Evolutionary conservation across 2,329 filamentous ascomycete species (phyloP), one percentile per base, ranked within the genome.

Genomic region (Monosporascus sp.): DNA sequence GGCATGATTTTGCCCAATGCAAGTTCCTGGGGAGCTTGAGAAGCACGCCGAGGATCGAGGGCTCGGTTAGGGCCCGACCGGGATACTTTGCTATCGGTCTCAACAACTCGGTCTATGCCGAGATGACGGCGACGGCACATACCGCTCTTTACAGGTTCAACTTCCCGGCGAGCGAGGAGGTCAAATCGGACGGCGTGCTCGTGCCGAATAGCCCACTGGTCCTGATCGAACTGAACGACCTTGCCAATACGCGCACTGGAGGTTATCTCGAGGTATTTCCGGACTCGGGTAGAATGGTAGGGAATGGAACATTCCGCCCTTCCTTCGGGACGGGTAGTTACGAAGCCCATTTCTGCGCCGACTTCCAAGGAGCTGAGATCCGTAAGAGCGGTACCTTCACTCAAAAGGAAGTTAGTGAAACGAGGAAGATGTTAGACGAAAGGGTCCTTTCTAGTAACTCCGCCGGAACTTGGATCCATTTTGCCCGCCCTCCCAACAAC

Each of bases 381-480:
- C 71, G 74, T 8, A 78, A 80, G 49, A 79, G 77, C 14, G 84
- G 84, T 3, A 78, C 82, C 1, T 87, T 83, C 67, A 67, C 76
- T 45, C 76, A 78, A 52, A 74, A 73, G 44, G 71, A 76, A 17
- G 78, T 76, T 2, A 63, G 61, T 2, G 62, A 68, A 16, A 55
- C 51, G n/a, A 52, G 52, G 17, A 58, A 64, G 22, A 54, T 54
- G 5, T 44, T 67, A 27, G 65, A 68, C 20, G 58, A 66, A 9
- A 73, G 70, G 55, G 61, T 63, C 20, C 54, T 72, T 17, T 53
- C 53, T 0, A 56, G 64, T 0, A 72, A 71, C 6, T 72, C 70
- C 24, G 74, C 70, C 0, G 87, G 87, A 14, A 82, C 78, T 1
- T 91, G 84, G 76, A 72, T 82, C 6, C 81, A 85, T 53, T 89